These are phyloP conservation scores for Pelargonium australe DNA, from an alignment of 441 rosid species.

Conservation along the genomic window DNA sequence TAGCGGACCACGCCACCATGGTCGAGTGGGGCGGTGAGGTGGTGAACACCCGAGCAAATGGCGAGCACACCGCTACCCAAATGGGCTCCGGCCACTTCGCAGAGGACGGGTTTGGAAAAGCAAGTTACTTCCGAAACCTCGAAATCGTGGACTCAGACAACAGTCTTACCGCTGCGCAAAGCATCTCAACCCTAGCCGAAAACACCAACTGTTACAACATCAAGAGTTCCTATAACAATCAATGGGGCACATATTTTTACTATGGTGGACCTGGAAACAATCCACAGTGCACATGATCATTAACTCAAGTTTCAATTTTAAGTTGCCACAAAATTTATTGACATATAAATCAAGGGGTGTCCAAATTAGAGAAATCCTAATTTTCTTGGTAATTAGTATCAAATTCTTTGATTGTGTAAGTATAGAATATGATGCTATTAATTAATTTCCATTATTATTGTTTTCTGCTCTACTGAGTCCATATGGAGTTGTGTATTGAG, in stretches of 20 bases:
- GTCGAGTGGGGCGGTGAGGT: conserved; percentile 78
- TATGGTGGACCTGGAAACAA: conserved; percentile 67
- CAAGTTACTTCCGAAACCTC: conserved; percentile 59
- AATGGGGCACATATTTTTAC: conserved; percentile 69
- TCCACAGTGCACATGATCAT: conserved; percentile 43
- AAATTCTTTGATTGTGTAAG: conserved; percentile 51
- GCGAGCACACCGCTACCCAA: conserved; percentile 57
- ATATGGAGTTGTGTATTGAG: conserved; percentile 2
- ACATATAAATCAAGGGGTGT: too few species aligned
- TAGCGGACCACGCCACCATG: conserved; percentile 60
- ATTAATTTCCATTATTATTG: conserved; percentile 27
- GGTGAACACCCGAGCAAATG: conserved; percentile 57
- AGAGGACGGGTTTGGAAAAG: conserved; percentile 52
- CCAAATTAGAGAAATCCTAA: too few species aligned
- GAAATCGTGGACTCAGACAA: conserved; percentile 63
- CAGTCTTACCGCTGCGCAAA: conserved; percentile 44
- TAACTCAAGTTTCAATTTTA: too few species aligned
- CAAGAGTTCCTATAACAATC: conserved; percentile 45
- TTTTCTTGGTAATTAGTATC: background rate
- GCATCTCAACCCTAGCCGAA: conserved; percentile 50
- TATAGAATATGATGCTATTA: conserved; percentile 30
- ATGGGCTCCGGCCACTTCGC: conserved; percentile 76
- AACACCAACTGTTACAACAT: conserved; percentile 62
- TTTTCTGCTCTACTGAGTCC: conserved; percentile 9
- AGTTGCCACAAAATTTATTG: too few species aligned